Conservation (phyloP, 169 alveolate species). For the Plasmodium relictum region DNA sequence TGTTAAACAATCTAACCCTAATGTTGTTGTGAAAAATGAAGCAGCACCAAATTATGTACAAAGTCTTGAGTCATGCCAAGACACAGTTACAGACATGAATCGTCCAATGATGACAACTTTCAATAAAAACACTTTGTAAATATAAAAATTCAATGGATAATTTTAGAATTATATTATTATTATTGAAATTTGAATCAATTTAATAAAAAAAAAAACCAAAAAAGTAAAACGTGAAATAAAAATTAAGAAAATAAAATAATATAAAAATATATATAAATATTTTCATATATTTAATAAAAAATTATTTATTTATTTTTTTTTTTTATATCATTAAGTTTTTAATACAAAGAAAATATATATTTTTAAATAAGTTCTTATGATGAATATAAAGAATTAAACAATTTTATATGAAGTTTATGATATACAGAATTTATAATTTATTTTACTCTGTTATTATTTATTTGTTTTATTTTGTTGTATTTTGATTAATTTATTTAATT, state of each 20-base stretch:
- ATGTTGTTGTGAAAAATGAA: constrained; percentile 85
- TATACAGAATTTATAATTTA: too few species aligned
- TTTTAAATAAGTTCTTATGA: background rate
- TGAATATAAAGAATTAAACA: background rate
- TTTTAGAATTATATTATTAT: background rate
- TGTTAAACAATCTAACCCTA: constrained; percentile 87
- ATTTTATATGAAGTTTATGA: too few species aligned
- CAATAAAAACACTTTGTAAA: constrained; percentile 29
- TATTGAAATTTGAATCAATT: background rate
- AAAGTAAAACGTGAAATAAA: background rate
- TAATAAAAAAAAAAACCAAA: background rate
- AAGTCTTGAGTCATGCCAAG: constrained; percentile 69
- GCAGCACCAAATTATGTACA: constrained; percentile 78
- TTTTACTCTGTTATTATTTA: too few species aligned
- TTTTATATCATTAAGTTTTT: too few species aligned
- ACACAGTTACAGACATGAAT: constrained; percentile 49
- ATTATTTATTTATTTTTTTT: too few species aligned
- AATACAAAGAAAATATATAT: too few species aligned
- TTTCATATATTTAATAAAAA: background rate
- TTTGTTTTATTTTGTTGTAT: too few species aligned
- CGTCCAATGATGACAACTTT: constrained; percentile 48
- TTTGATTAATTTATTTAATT: too few species aligned
- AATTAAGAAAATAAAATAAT: background rate
- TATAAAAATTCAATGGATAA: background rate
- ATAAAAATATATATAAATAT: background rate